Percentiles rank a stretch among this genome's conserved stretches.
Evolutionary conservation across 2,329 filamentous ascomycete genomes (phyloP).

Genomic region (Claviceps quebecensis): DNA sequence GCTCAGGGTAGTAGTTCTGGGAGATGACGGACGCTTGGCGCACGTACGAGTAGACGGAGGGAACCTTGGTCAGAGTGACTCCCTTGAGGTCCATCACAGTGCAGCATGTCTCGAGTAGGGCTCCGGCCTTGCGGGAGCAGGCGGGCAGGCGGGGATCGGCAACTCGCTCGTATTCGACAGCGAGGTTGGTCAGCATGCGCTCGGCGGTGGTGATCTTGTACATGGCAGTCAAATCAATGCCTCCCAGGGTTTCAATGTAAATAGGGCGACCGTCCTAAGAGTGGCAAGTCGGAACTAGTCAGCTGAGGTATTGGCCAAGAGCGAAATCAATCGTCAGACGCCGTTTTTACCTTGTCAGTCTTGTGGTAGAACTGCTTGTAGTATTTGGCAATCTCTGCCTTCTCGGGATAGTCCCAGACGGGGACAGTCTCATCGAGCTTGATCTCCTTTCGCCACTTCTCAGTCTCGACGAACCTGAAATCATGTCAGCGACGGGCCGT

Average conservation of each 20-base stretch:
- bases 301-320: background rate
- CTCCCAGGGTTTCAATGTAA: constrained; percentile 93
- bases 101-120: constrained; percentile 93
- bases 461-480: constrained; percentile 72
- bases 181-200: constrained; percentile 92
- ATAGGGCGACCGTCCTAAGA: constrained; percentile 84
- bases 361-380: constrained; percentile 99
- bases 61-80: constrained; percentile 68
- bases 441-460: constrained; percentile 82
- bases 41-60: constrained; percentile 79
- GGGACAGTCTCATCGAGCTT: constrained; percentile 69
- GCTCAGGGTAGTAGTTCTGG: constrained; percentile 98
- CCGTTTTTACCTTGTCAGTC: constrained; percentile 54
- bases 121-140: constrained; percentile 81
- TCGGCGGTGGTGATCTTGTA: constrained; percentile 85
- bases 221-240: constrained; percentile 80
- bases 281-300: background rate
- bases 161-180: constrained; percentile 94
- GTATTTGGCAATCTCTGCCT: constrained; percentile 68
- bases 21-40: constrained; percentile 74
- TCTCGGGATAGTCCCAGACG: constrained; percentile 79
- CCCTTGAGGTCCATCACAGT: constrained; percentile 97
- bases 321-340: background rate
- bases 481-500: background rate
- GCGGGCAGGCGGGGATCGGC: constrained; percentile 86